Evolutionary conservation across 2,329 filamentous ascomycete genomes (phyloP), one percentile per base, ranked within the genome.

Genomic region (Sclerotinia nivalis): DNA sequence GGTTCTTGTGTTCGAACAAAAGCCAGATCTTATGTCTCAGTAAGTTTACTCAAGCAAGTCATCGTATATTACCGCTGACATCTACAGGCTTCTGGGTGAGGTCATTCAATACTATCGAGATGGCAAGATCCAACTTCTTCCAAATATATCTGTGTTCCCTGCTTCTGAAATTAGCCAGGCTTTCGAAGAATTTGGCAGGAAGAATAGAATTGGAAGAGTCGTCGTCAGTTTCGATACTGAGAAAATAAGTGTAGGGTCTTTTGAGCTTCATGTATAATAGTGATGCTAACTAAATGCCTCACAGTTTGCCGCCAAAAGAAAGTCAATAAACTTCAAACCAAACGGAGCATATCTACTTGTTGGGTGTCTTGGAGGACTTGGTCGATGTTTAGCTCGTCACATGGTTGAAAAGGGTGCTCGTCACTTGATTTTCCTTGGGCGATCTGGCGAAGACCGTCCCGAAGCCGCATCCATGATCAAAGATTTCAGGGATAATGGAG

Each of bases 341-440:
- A 40, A 69, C n/a, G 58, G 54, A 20, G 20, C 66, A 20, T 73
- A 73, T 47, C 54, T 73, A 25, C 37, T 73, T 13, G 67, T 70
- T 31, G 72, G 72, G 4, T 66, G 73, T 56, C 62, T 75, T 4
- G 72, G 73, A 15, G 74, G 74, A 7, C 68, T 75, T n/a, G 73
- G 74, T 3, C 54, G 72, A 25, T 69, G 64, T 45, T 34, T 74
- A 3, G 54, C 66, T 15, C 37, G 47, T 22, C 73, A 68, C 37
- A 73, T 74, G 70, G 54, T 71, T 22, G 56, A 62, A 34, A 67
- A 28, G 2, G 68, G 65, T 10, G 52, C 56, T 64, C 55, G 58
- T 20, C 55, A 69, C 49, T 56, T 69, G 28, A 59, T 64, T 47
- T 69, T 69, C 56, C 47, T 69, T 62, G 55, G 54, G 8, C 67